phyloP scores from a whole-genome alignment of 345 rosid species.

The Linum usitatissimum region DNA sequence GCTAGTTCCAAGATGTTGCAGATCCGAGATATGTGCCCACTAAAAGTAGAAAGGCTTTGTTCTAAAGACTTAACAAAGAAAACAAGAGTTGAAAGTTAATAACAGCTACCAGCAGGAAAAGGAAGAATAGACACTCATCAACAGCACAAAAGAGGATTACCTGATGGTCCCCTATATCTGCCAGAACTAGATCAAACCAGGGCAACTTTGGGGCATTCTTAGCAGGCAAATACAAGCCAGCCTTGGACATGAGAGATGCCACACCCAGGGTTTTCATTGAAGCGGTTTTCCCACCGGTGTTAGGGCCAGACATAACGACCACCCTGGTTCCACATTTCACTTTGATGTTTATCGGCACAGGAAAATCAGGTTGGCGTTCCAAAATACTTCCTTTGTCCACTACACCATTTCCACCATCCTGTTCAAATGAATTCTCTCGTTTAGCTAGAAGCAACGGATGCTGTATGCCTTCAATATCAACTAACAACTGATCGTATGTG shows the following conservation, averaged over 20 bases:
- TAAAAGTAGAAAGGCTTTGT: constrained; percentile 84
- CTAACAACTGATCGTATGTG: constrained; percentile 21
- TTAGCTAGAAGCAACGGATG: constrained; percentile 64
- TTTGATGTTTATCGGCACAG: constrained; percentile 82
- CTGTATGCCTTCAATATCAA: constrained; percentile 60
- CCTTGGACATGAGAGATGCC: constrained; percentile 78
- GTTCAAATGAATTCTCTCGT: constrained; percentile 15
- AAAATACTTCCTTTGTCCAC: constrained; percentile 14
- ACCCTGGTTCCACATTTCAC: constrained; percentile 53
- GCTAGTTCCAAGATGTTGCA: constrained; percentile 57
- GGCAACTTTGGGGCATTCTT: constrained; percentile 63
- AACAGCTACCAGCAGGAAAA: constrained; percentile 15
- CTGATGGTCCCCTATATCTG: constrained; percentile 95
- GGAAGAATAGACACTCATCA: constrained; percentile 14
- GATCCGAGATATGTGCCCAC: constrained; percentile 73
- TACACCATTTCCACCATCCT: constrained; percentile 17
- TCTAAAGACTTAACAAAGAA: constrained; percentile 65
- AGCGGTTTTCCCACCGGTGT: constrained; percentile 95
- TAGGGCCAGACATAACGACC: constrained; percentile 85
- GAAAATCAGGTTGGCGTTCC: constrained; percentile 30
- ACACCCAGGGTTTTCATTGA: constrained; percentile 86
- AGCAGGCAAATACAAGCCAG: constrained; percentile 86
- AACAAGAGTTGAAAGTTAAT: constrained; percentile 31
- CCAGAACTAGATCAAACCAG: constrained; percentile 92
- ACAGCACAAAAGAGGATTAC: constrained; percentile 31